Percentiles rank a stretch among this genome's conserved stretches.
phyloP scores from a whole-genome alignment of 768 basidiomycete genomes.

The Lenzites betulinus region DNA sequence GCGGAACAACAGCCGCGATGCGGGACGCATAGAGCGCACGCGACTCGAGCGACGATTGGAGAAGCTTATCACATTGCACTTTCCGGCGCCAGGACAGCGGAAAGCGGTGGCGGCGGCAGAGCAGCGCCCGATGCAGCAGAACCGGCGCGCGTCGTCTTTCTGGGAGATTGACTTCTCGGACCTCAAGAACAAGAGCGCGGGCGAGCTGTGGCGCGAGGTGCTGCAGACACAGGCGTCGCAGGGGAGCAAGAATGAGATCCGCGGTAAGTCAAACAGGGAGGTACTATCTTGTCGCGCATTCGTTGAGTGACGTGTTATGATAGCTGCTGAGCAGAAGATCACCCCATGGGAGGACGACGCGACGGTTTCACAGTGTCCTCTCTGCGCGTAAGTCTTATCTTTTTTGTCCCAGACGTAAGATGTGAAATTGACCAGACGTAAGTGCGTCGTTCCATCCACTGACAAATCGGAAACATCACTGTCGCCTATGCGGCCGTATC shows the following conservation, averaged over 20 bases:
- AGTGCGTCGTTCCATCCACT: constrained; percentile 82
- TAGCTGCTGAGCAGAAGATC: constrained; percentile 86
- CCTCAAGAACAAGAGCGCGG: constrained; percentile 62
- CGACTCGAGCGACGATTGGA: constrained; percentile 86
- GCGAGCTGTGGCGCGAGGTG: constrained; percentile 71
- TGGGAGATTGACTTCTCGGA: constrained; percentile 67
- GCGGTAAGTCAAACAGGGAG: constrained; percentile 49
- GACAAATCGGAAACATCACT: constrained; percentile 95
- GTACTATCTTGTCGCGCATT: background rate
- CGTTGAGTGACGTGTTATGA: background rate
- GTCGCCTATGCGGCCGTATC: constrained; percentile 89
- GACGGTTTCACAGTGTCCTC: constrained; percentile 73
- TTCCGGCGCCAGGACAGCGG: constrained; percentile 39
- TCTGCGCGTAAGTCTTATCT: constrained; percentile 66
- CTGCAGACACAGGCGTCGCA: constrained; percentile 44
- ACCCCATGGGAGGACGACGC: constrained; percentile 94
- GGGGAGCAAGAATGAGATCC: constrained; percentile 59
- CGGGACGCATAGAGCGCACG: constrained; percentile 73
- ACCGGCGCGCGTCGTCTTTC: constrained; percentile 61
- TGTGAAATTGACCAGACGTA: background rate
- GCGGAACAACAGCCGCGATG: constrained; percentile 41
- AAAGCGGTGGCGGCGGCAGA: constrained; percentile 13
- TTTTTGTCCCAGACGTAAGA: background rate
- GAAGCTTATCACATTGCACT: constrained; percentile 80
- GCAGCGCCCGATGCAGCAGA: constrained; percentile 25